phyloP scores from a whole-genome alignment of 2,329 filamentous ascomycete species.

The Lachnellula occidentalis region DNA sequence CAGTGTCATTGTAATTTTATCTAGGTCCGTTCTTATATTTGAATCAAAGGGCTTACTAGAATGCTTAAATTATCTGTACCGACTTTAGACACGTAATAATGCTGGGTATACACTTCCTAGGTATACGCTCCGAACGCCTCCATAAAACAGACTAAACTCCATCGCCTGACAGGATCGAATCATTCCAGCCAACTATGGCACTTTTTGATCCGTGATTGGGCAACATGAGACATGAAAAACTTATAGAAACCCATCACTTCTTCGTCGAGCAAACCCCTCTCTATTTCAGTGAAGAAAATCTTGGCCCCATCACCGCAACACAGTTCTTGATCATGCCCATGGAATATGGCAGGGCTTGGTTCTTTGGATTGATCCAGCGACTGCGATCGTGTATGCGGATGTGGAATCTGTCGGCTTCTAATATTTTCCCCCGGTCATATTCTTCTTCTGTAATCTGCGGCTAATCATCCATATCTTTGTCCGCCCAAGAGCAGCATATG shows the following conservation, averaged over 20 bases:
- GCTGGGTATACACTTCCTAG: too few species aligned
- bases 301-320: neutral
- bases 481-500: slow-evolving; percentile 6
- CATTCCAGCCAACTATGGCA: too few species aligned
- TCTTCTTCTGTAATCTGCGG: neutral
- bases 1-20: too few species aligned
- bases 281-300: neutral
- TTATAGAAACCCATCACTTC: neutral
- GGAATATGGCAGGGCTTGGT: neutral
- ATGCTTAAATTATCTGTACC: too few species aligned
- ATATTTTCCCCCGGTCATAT: neutral
- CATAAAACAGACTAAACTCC: too few species aligned
- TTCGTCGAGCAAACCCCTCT: neutral
- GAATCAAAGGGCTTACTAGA: too few species aligned
- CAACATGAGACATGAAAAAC: too few species aligned
- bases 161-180: too few species aligned
- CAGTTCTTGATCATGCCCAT: neutral
- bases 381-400: slow-evolving; percentile 1
- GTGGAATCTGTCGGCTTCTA: neutral
- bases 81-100: too few species aligned
- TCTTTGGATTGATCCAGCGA: neutral
- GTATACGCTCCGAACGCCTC: too few species aligned
- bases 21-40: too few species aligned
- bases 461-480: neutral
- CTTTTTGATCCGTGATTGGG: too few species aligned